A percentile compares a stretch with the other conserved stretches of the same genome.
phyloP scores from a whole-genome alignment of 768 basidiomycete genomes.

The Collybia nuda region DNA sequence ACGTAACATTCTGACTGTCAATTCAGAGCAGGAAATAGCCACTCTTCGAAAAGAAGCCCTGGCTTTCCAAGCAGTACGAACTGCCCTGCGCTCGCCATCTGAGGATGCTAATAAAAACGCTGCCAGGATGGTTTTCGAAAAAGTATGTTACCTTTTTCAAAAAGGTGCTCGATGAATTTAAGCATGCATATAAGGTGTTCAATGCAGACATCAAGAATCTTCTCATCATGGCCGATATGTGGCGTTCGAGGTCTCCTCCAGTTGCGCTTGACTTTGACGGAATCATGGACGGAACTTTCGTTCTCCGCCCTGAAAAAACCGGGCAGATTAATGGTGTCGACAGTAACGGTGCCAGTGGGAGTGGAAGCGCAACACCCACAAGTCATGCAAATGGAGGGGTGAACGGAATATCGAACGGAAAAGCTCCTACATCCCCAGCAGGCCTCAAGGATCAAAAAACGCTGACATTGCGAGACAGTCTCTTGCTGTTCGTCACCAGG shows the following conservation, averaged over 20 bases:
- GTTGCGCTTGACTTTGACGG: constrained; percentile 79
- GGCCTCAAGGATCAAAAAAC: constrained; percentile 81
- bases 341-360: constrained; percentile 4
- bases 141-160: constrained; percentile 46
- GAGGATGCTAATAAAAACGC: constrained; percentile 39
- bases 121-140: constrained; percentile 76
- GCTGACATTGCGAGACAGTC: constrained; percentile 76
- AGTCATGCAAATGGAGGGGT: constrained; percentile 8
- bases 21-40: constrained; percentile 83
- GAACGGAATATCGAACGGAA: constrained; percentile 26
- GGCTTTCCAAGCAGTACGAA: constrained; percentile 82
- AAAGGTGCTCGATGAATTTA: background rate
- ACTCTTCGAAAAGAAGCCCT: constrained; percentile 85
- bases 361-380: constrained; percentile 4
- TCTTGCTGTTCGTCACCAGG: constrained; percentile 86
- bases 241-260: constrained; percentile 88
- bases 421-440: constrained; percentile 12
- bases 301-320: constrained; percentile 29
- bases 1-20: background rate
- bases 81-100: constrained; percentile 52
- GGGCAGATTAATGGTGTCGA: constrained; percentile 8
- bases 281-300: constrained; percentile 67
- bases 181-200: constrained; percentile 64
- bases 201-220: constrained; percentile 84
- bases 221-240: constrained; percentile 95